These are phyloP conservation scores for Trichoderma orchidacearum DNA, from an alignment of 495 filamentous ascomycete genomes.

Conservation along the genomic window DNA sequence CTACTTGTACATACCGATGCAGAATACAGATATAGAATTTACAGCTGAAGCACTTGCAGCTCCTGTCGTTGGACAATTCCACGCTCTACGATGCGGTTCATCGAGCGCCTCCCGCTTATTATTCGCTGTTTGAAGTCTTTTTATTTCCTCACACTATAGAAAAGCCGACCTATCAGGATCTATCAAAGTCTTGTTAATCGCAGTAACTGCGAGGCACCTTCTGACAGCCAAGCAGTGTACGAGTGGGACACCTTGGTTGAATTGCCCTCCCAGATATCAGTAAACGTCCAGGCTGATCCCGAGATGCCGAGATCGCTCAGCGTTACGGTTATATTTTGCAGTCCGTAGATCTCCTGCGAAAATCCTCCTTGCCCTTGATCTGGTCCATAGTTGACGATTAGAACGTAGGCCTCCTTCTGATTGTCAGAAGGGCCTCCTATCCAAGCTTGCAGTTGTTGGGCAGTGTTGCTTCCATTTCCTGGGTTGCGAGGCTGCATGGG, in stretches of 20 bases:
- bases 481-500: conserved; percentile 19
- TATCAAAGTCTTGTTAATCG: neutral
- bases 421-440: conserved; percentile 12
- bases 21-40: too few relatives aligned
- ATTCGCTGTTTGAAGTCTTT: neutral
- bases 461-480: conserved; percentile 9
- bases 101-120: too few relatives aligned
- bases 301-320: conserved; percentile 12
- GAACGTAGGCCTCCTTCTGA: conserved; percentile 8
- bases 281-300: conserved; percentile 7
- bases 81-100: too few relatives aligned
- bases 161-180: neutral
- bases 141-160: too few relatives aligned
- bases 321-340: conserved; percentile 10
- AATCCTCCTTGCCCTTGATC: conserved; percentile 13
- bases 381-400: conserved; percentile 16
- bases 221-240: conserved; percentile 6
- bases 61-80: too few relatives aligned
- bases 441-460: conserved; percentile 19
- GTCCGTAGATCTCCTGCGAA: conserved; percentile 6
- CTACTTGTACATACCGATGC: neutral
- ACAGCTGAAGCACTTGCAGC: too few relatives aligned
- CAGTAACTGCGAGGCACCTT: conserved; percentile 7
- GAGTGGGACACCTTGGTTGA: conserved; percentile 5
- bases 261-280: conserved; percentile 11